phyloP scores from a whole-genome alignment of 2,329 filamentous ascomycete genomes.

The Neonectria neomacrospora region DNA sequence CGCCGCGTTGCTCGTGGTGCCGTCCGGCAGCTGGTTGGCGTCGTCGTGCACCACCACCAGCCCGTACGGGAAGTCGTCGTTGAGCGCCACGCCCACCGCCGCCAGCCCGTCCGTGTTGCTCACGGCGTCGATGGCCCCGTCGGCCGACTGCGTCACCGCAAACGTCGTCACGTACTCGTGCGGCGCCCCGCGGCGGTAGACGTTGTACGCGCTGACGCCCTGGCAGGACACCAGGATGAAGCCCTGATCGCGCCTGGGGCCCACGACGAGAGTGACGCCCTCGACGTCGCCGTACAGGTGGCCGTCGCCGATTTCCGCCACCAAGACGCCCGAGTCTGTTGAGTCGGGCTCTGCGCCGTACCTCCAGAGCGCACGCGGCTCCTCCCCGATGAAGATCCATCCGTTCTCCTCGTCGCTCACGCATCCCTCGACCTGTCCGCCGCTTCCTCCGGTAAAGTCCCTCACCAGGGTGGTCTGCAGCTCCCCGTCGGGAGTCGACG shows the following conservation, averaged over 20 bases:
- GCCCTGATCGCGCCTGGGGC: conserved; percentile 54
- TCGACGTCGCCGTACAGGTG: conserved; percentile 64
- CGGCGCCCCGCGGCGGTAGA: conserved; percentile 60
- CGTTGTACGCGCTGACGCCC: conserved; percentile 63
- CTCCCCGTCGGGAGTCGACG: conserved; percentile 52
- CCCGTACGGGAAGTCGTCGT: conserved; percentile 55
- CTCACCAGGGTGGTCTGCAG: conserved; percentile 60
- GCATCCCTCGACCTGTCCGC: conserved; percentile 65
- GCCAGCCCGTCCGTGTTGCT: conserved; percentile 65
- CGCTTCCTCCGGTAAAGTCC: conserved; percentile 61
- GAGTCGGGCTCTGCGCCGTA: conserved; percentile 62
- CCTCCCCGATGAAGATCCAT: conserved; percentile 63
- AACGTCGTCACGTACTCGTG: conserved; percentile 63
- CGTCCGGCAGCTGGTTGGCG: conserved; percentile 60
- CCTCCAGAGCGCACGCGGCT: conserved; percentile 62
- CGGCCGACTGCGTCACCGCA: conserved; percentile 55
- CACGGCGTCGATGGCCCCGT: conserved; percentile 59
- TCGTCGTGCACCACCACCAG: conserved; percentile 65
- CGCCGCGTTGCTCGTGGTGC: conserved; percentile 57
- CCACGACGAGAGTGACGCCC: conserved; percentile 62
- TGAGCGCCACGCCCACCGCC: conserved; percentile 57
- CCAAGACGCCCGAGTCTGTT: conserved; percentile 47
- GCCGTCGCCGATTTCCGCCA: conserved; percentile 59
- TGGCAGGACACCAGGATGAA: conserved; percentile 65
- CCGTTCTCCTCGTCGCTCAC: conserved; percentile 63